These are phyloP conservation scores for Catunica adiposa DNA, from an alignment of 2,329 filamentous ascomycete genomes.

Conservation along the genomic window DNA sequence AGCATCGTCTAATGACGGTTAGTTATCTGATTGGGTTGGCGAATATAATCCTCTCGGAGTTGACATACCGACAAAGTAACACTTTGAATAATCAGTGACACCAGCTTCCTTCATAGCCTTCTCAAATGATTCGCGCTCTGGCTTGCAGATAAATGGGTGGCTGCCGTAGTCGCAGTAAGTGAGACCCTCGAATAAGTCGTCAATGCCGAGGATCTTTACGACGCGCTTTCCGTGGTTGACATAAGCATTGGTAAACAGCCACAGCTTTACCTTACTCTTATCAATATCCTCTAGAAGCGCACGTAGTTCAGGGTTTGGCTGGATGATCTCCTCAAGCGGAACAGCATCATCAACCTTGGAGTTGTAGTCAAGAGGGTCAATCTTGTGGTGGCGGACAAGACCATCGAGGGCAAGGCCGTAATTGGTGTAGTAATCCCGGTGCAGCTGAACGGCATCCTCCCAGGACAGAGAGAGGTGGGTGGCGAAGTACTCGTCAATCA, in stretches of 20 bases:
- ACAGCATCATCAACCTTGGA: conserved; percentile 85
- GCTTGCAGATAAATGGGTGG: conserved; percentile 70
- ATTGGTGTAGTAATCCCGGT: conserved; percentile 83
- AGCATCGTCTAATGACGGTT: conserved; percentile 54
- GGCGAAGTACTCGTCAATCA: conserved; percentile 53
- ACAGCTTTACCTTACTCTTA: conserved; percentile 64
- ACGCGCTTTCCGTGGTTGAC: conserved; percentile 74
- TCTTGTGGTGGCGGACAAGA: conserved; percentile 81
- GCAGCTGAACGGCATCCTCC: conserved; percentile 70
- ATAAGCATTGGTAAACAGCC: conserved; percentile 96
- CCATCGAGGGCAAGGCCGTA: conserved; percentile 97
- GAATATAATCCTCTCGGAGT: not conserved
- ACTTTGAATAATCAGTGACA: conserved; percentile 48
- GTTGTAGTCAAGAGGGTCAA: conserved; percentile 91
- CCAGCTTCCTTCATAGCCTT: conserved; percentile 82
- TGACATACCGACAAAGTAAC: conserved; percentile 81
- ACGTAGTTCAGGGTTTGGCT: conserved; percentile 58
- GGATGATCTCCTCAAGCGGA: conserved; percentile 70
- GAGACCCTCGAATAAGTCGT: conserved; percentile 83
- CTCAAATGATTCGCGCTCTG: conserved; percentile 61
- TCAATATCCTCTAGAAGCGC: conserved; percentile 70
- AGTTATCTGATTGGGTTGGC: conserved; percentile 1
- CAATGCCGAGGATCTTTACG: conserved; percentile 61
- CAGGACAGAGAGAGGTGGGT: conserved; percentile 56
- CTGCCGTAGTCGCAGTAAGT: conserved; percentile 83